Evolutionary conservation across 768 basidiomycete species (phyloP), one percentile per base, ranked within the genome.

Genomic region (Pleurotus salmoneostramineus): DNA sequence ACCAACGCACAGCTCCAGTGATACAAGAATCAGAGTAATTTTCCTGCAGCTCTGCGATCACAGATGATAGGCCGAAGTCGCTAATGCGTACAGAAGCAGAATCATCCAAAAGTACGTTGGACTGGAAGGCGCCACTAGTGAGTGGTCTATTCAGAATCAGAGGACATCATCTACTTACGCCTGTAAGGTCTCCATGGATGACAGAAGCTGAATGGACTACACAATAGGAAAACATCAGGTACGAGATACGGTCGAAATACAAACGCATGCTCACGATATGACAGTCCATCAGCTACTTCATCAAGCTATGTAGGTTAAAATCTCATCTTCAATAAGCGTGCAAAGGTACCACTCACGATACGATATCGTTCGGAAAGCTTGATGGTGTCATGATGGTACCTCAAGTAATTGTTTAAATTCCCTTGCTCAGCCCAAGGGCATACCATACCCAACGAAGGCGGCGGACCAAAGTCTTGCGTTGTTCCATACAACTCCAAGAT

Each of bases 141-240:
- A 2, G n/a, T 45, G 31, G 32, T 15, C 8, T 4, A 46, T 56
- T 1, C 1, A 50, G 6, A 14, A 44, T 14, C 17, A 14, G 51
- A 6, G 4, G 36, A 1, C 5, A n/a, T 14, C 17, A 40, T 21
- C 21, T 6, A 5, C 56, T 32, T 8, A 56, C 44, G 12, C 56
- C 56, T 6, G 44, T 56, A 5, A 56, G 46, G 45, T 56, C 56
- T 2, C 45, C 56, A n/a, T 56, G 56, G 8, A 56, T 47, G 15
- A 56, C 44, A 10, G 43, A 46, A 4, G 27, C 15, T 10, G 27
- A 27, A 15, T 56, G 56, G n/a, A 56, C 56, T 56, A 14, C 6
- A 37, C 40, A 6, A 42, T 5, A 7, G 21, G n/a, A 14, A 40
- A 27, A 15, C 37, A 27, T 15, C 7, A 5, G 5, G 12, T 5